phyloP scores from a whole-genome alignment of 1,139 yeast genomes.

The Insectozyma bohioensis region DNA sequence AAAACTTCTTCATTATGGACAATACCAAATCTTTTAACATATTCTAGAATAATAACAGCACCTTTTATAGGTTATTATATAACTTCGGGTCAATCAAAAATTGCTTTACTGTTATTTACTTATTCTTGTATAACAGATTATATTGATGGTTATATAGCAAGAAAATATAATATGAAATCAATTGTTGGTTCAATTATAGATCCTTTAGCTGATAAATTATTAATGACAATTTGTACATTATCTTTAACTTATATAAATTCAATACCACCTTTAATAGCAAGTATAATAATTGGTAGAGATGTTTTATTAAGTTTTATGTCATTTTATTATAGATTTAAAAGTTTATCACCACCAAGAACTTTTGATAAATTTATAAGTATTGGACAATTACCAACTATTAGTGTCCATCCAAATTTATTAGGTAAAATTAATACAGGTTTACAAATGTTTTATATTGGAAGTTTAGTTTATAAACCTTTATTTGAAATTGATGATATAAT shows the following conservation, averaged over 20 bases:
- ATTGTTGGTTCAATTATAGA: constrained; percentile 89
- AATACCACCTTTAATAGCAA: constrained; percentile 68
- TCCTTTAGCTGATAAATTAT: constrained; percentile 91
- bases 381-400: constrained; percentile 61
- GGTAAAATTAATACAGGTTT: constrained; percentile 88
- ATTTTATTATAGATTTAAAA: constrained; percentile 65
- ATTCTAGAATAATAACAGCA: constrained; percentile 73
- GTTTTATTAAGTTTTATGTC: constrained; percentile 75
- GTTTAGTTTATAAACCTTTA: constrained; percentile 68
- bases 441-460: constrained; percentile 88
- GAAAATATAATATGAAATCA: constrained; percentile 73
- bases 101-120: constrained; percentile 71
- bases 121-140: constrained; percentile 91
- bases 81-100: constrained; percentile 54
- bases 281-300: constrained; percentile 82
- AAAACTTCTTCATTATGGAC: constrained; percentile 34
- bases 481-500: constrained; percentile 24
- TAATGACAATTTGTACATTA: constrained; percentile 84
- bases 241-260: constrained; percentile 70
- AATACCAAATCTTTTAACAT: constrained; percentile 79
- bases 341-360: constrained; percentile 78
- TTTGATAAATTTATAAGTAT: constrained; percentile 64
- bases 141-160: constrained; percentile 87
- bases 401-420: constrained; percentile 84
- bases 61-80: constrained; percentile 84